Evolutionary conservation across 371 early-diverging fungal species (phyloP).

Genomic region (Mortierella sp.): DNA sequence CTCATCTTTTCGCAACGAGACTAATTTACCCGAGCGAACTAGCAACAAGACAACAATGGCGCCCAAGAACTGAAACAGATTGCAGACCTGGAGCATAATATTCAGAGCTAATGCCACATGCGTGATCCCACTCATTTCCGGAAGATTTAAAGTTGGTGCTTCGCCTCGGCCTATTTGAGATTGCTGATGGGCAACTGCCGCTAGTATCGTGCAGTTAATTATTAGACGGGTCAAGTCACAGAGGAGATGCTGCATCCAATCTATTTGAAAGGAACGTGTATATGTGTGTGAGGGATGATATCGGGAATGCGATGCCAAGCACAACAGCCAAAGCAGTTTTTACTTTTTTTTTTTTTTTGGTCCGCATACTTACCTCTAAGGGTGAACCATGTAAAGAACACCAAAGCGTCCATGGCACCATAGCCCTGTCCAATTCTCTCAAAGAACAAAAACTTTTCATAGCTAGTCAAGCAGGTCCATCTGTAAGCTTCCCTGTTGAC

Average conservation of each 20-base stretch:
- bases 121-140: constrained; percentile 39
- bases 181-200: constrained; percentile 35
- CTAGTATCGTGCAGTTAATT: constrained; percentile 48
- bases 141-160: constrained; percentile 34
- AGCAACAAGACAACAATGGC: constrained; percentile 33
- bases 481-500: constrained; percentile 52
- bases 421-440: constrained; percentile 47
- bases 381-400: constrained; percentile 52
- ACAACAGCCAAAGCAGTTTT: neutral
- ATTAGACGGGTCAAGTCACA: constrained; percentile 47
- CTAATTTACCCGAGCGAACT: constrained; percentile 31
- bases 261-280: constrained; percentile 5
- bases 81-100: constrained; percentile 50
- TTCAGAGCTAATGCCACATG: constrained; percentile 43
- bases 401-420: constrained; percentile 37
- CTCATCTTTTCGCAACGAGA: constrained; percentile 46
- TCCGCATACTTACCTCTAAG: constrained; percentile 24
- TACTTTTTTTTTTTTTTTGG: neutral
- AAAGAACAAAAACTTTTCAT: constrained; percentile 51
- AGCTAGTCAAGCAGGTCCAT: constrained; percentile 34
- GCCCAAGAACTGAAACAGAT: constrained; percentile 37
- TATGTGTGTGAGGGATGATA: neutral
- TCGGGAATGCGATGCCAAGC: neutral
- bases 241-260: constrained; percentile 52
- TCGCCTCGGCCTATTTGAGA: constrained; percentile 27